Conservation (phyloP, 1,139 yeast species). For the Protomyces arabidopsidicola region DNA sequence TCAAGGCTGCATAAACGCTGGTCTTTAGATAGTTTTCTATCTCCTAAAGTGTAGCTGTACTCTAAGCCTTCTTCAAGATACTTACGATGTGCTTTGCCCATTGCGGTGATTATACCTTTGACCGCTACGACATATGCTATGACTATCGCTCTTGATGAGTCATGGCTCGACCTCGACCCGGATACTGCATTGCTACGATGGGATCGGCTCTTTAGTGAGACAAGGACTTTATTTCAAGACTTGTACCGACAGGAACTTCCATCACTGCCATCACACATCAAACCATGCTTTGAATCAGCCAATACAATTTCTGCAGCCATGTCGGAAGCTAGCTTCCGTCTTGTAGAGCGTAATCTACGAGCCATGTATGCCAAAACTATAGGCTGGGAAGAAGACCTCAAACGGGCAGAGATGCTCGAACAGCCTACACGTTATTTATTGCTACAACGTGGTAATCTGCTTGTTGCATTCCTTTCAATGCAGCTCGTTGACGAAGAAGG, state of each 20-base stretch:
- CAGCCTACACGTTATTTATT: background rate
- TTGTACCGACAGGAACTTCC: background rate
- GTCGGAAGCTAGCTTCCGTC: background rate
- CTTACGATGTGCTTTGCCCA: too few species aligned
- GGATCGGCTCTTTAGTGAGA: too few species aligned
- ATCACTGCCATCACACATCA: background rate
- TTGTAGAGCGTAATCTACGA: background rate
- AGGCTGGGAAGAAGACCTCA: background rate
- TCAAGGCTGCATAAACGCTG: conserved; percentile 47
- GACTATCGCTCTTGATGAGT: too few species aligned
- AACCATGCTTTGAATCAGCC: background rate
- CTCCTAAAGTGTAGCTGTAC: too few species aligned
- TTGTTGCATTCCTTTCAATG: conserved; percentile 32
- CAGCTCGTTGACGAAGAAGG: background rate
- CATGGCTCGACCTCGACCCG: too few species aligned
- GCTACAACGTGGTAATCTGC: conserved; percentile 23
- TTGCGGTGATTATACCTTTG: too few species aligned
- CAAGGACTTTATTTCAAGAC: too few species aligned
- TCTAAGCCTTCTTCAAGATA: too few species aligned
- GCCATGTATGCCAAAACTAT: background rate
- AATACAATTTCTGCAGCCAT: background rate
- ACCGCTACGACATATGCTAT: too few species aligned
- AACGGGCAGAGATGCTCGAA: background rate
- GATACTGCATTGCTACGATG: too few species aligned
- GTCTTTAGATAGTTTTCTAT: too few species aligned